Conservation (phyloP, 208 protist genomes). For the Naegleria gruberi region DNA sequence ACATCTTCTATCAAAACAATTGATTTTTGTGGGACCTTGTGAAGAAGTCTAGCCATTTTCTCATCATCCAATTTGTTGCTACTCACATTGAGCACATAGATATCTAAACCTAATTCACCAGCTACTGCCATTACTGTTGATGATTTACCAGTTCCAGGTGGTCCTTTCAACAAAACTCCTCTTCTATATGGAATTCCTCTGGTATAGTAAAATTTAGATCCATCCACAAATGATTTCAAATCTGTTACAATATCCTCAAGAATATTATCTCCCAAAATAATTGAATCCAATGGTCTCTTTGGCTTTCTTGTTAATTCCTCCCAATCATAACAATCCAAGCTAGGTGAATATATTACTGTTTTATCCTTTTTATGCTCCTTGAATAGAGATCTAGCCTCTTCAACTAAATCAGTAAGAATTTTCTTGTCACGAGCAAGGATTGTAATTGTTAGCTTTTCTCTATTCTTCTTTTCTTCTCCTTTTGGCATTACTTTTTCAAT, state of each 20-base stretch:
- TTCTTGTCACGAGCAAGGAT: neutral
- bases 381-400: constrained; percentile 54
- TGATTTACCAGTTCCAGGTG: constrained; percentile 85
- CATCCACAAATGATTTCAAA: constrained; percentile 64
- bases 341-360: constrained; percentile 69
- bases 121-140: constrained; percentile 79
- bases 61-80: constrained; percentile 73
- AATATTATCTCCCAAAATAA: constrained; percentile 65
- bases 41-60: constrained; percentile 65
- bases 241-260: constrained; percentile 59
- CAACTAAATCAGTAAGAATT: constrained; percentile 26
- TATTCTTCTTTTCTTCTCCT: neutral
- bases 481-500: neutral
- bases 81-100: constrained; percentile 81
- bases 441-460: neutral
- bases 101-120: constrained; percentile 71
- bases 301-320: constrained; percentile 52
- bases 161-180: constrained; percentile 80
- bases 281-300: constrained; percentile 68
- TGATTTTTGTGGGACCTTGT: constrained; percentile 62
- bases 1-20: constrained; percentile 90
- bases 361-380: constrained; percentile 57
- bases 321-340: constrained; percentile 58
- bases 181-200: constrained; percentile 86
- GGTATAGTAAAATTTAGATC: constrained; percentile 69